Percentiles rank a stretch among this genome's conserved stretches.
phyloP scores from a whole-genome alignment of 1,139 yeast genomes.

The Suhomyces bokatorum region DNA sequence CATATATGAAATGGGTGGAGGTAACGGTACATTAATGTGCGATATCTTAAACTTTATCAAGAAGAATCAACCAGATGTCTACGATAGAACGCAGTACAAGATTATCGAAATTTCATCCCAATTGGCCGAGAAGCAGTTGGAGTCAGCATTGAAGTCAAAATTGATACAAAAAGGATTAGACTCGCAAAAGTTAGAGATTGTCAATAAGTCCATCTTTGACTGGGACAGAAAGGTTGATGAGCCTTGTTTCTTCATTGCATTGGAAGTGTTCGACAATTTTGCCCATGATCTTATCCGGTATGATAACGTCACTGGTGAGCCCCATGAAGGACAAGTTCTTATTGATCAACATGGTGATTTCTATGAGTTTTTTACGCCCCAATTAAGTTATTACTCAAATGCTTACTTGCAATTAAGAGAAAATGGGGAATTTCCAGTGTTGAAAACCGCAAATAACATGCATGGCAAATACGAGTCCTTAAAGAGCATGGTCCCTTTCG shows the following conservation, averaged over 20 bases:
- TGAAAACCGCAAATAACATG: constrained; percentile 24
- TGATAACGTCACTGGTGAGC: constrained; percentile 65
- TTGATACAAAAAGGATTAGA: constrained; percentile 42
- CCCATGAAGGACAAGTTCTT: constrained; percentile 77
- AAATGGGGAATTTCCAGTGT: constrained; percentile 39
- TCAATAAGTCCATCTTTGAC: constrained; percentile 73
- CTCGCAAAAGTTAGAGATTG: constrained; percentile 55
- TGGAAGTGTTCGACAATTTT: constrained; percentile 84
- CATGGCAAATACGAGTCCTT: constrained; percentile 25
- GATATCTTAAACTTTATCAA: constrained; percentile 71
- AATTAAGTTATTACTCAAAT: constrained; percentile 61
- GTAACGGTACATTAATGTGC: constrained; percentile 84
- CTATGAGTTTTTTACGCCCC: constrained; percentile 70
- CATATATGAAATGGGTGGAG: constrained; percentile 89
- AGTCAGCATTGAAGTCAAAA: constrained; percentile 38
- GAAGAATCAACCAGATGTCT: constrained; percentile 68
- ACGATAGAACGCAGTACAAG: constrained; percentile 63
- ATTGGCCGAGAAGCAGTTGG: constrained; percentile 62
- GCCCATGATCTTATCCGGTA: constrained; percentile 81
- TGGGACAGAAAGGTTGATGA: constrained; percentile 67
- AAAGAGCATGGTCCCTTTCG: constrained; percentile 34
- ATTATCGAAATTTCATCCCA: constrained; percentile 76
- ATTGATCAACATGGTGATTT: constrained; percentile 76
- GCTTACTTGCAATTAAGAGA: constrained; percentile 57
- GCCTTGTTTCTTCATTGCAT: constrained; percentile 77